These are phyloP conservation scores for Lactarius hengduanensis DNA, from an alignment of 768 basidiomycete species.

Conservation along the genomic window DNA sequence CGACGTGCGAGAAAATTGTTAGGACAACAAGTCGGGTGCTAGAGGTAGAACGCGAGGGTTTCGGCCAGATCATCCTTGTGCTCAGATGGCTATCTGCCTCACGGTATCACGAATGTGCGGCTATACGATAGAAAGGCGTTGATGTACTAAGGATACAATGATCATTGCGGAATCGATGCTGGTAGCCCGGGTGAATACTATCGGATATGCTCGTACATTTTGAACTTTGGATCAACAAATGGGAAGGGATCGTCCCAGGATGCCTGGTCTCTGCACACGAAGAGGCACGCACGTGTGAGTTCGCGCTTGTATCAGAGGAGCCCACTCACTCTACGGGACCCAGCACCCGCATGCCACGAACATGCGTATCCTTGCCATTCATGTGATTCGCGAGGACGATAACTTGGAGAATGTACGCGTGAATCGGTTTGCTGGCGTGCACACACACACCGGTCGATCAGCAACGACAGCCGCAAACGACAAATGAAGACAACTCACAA, in stretches of 20 bases:
- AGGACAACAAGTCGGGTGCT: neutral
- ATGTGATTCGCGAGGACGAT: slow-evolving; percentile 92
- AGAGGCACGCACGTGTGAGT: neutral
- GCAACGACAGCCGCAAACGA: neutral
- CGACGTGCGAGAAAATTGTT: too few species aligned
- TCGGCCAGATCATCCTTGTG: neutral
- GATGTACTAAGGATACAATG: neutral
- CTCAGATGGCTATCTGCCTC: neutral
- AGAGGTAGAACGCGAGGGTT: neutral
- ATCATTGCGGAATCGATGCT: neutral
- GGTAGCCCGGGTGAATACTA: slow-evolving; percentile 5
- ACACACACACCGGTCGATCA: neutral
- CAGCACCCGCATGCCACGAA: slow-evolving; percentile 84
- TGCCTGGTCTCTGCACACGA: slow-evolving; percentile 36
- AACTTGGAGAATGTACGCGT: slow-evolving; percentile 87
- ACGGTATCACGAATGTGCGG: neutral
- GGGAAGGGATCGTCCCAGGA: slow-evolving; percentile 30
- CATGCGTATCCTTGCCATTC: slow-evolving; percentile 99
- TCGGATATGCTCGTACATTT: slow-evolving; percentile 30
- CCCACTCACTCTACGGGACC: slow-evolving; percentile 75
- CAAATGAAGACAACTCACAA: slow-evolving; percentile 49
- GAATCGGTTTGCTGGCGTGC: slow-evolving; percentile 63
- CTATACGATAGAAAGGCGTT: neutral
- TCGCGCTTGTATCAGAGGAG: neutral
- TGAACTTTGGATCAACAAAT: slow-evolving; percentile 28